Evolutionary conservation across 768 basidiomycete species (phyloP).

Genomic region (Termitomyces sp.): DNA sequence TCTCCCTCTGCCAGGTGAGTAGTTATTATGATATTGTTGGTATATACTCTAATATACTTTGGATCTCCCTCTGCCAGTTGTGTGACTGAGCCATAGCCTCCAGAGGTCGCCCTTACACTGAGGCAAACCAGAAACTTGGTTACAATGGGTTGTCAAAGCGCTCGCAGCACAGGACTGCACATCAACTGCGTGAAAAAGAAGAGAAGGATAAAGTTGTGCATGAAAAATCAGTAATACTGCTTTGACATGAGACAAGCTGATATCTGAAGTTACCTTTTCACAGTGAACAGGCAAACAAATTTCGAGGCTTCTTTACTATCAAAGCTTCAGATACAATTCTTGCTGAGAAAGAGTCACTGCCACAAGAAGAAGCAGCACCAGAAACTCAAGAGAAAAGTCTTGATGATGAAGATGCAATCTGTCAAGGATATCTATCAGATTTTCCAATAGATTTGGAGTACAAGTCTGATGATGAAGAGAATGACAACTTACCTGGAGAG

Average conservation of each 20-base stretch:
- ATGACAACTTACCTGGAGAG: background rate
- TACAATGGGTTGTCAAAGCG: slow-evolving; percentile 12
- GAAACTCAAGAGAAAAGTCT: background rate
- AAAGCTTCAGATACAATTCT: background rate
- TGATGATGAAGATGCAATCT: background rate
- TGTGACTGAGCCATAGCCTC: no score
- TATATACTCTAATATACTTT: no score
- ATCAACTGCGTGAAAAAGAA: background rate
- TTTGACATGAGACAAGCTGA: background rate
- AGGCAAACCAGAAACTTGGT: slow-evolving; percentile 8
- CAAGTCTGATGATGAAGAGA: background rate
- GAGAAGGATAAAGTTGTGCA: background rate
- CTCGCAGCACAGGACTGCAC: background rate
- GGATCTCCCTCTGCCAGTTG: no score
- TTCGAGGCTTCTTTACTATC: background rate
- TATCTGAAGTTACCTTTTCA: background rate
- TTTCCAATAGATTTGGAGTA: background rate
- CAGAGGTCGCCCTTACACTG: no score
- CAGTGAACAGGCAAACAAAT: background rate
- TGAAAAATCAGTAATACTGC: background rate
- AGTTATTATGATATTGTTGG: no score
- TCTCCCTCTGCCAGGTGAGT: no score
- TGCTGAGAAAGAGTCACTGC: background rate
- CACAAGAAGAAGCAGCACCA: background rate
- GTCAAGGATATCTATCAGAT: background rate